These are phyloP conservation scores for Berkeleyomyces rouxiae DNA, from an alignment of 2,329 filamentous ascomycete species.

Conservation along the genomic window DNA sequence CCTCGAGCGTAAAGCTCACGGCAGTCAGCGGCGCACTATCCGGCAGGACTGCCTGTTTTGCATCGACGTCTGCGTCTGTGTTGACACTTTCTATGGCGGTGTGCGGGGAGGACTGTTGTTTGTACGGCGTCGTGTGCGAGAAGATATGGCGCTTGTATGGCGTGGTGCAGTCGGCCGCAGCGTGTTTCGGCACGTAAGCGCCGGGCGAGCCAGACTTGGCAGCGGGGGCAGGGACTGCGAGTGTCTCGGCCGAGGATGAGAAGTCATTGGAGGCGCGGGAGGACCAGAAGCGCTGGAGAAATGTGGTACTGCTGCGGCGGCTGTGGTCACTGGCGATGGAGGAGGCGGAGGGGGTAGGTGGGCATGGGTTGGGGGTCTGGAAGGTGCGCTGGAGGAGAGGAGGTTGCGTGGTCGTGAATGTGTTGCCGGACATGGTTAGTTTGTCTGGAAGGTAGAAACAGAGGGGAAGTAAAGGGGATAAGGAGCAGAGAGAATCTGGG, in stretches of 20 bases:
- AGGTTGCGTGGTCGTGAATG: not conserved
- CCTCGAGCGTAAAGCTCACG: not conserved
- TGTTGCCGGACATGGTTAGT: not conserved
- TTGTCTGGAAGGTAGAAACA: not conserved
- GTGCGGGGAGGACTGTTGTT: not conserved
- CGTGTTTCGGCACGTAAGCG: not conserved
- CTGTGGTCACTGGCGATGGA: not conserved
- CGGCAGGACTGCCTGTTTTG: too few relatives aligned
- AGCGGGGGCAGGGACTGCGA: not conserved
- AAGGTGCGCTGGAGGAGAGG: not conserved
- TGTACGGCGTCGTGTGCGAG: not conserved
- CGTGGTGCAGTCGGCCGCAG: not conserved
- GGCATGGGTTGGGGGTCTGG: not conserved
- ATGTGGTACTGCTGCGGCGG: not conserved
- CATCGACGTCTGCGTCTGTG: not conserved
- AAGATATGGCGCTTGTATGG: slow-evolving; percentile 1
- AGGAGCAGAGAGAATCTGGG: too few relatives aligned
- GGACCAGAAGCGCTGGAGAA: slow-evolving; percentile 9
- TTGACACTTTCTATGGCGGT: not conserved
- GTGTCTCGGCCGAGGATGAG: not conserved
- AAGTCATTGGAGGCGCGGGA: slow-evolving; percentile 2
- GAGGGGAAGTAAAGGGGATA: not conserved
- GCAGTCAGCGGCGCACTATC: not conserved
- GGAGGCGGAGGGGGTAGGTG: not conserved
- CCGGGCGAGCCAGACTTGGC: not conserved